A percentile compares a stretch with the other conserved stretches of the same genome.
phyloP scores from a whole-genome alignment of 768 basidiomycete species.

The Mycena floridula region DNA sequence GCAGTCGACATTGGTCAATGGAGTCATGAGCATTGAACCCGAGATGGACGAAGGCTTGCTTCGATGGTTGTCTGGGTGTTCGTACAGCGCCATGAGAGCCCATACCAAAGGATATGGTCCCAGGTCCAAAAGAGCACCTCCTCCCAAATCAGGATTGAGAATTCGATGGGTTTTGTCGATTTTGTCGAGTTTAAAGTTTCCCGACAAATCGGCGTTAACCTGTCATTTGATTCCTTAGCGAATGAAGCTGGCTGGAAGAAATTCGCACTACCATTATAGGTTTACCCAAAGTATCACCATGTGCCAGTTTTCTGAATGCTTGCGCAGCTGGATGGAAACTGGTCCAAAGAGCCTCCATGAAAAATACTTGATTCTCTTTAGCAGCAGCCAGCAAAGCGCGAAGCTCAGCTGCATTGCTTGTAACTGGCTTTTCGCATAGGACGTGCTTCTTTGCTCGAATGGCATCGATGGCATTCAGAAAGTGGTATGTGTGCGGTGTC shows the following conservation, averaged over 20 bases:
- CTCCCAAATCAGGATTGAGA: conserved; percentile 72
- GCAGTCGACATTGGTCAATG: conserved; percentile 71
- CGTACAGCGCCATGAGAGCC: conserved; percentile 77
- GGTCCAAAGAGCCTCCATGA: conserved; percentile 93
- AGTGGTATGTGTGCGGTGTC: conserved; percentile 83
- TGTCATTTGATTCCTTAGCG: too few relatives aligned
- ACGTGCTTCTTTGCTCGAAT: conserved; percentile 80
- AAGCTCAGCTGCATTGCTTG: conserved; percentile 69
- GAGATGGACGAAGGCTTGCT: conserved; percentile 50
- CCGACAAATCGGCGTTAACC: too few relatives aligned
- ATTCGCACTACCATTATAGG: conserved; percentile 69
- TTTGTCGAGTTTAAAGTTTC: background rate
- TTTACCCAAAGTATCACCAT: conserved; percentile 57
- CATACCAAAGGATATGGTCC: conserved; percentile 82
- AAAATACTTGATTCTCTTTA: conserved; percentile 73
- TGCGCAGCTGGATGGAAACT: conserved; percentile 66
- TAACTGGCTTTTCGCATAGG: conserved; percentile 86
- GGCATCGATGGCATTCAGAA: conserved; percentile 67
- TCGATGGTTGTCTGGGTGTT: conserved; percentile 67
- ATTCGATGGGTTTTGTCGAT: conserved; percentile 63
- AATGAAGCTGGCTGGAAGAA: too few relatives aligned
- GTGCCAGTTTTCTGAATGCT: conserved; percentile 59
- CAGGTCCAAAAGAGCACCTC: conserved; percentile 82
- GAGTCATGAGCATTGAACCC: conserved; percentile 74
- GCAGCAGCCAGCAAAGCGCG: conserved; percentile 69